Conservation (phyloP, 2,329 filamentous ascomycete genomes). For the Botryosphaeria dothidea region DNA sequence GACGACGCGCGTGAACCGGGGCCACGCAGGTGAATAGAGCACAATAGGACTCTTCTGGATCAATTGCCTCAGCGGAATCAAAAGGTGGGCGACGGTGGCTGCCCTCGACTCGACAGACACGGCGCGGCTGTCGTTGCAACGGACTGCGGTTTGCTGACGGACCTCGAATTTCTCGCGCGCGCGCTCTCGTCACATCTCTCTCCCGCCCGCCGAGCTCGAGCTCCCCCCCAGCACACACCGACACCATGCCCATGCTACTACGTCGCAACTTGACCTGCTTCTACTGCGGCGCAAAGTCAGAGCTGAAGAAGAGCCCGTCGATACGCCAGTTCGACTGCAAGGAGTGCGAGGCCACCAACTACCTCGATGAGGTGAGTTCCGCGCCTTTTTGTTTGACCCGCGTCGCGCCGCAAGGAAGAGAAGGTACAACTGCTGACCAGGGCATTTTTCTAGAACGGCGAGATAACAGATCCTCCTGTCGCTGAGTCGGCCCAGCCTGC, state of each 20-base stretch:
- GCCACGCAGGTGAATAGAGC: neutral
- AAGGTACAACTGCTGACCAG: slow-evolving; percentile 23
- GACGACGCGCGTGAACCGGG: neutral
- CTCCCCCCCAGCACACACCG: slow-evolving; percentile 4
- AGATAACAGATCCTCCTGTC: slow-evolving; percentile 84
- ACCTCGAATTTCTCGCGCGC: slow-evolving; percentile 12
- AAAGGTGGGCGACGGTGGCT: neutral
- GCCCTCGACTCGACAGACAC: neutral
- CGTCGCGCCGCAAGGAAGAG: neutral
- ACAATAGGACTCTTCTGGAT: neutral
- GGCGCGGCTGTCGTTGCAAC: neutral
- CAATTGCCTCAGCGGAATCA: neutral
- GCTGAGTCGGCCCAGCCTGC: slow-evolving; percentile 53
- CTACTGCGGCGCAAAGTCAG: slow-evolving; percentile 63
- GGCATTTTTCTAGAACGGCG: slow-evolving; percentile 67
- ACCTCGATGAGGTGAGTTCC: slow-evolving; percentile 74
- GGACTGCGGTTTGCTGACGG: neutral
- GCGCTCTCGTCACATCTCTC: slow-evolving; percentile 2
- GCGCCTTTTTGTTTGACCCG: neutral
- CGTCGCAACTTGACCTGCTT: slow-evolving; percentile 33
- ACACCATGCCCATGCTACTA: slow-evolving; percentile 31
- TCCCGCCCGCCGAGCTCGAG: slow-evolving; percentile 14
- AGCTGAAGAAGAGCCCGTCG: slow-evolving; percentile 57
- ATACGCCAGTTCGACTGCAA: slow-evolving; percentile 71
- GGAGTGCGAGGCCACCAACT: slow-evolving; percentile 83